phyloP scores from a whole-genome alignment of 208 protist species.

The Tritrichomonas musculus region DNA sequence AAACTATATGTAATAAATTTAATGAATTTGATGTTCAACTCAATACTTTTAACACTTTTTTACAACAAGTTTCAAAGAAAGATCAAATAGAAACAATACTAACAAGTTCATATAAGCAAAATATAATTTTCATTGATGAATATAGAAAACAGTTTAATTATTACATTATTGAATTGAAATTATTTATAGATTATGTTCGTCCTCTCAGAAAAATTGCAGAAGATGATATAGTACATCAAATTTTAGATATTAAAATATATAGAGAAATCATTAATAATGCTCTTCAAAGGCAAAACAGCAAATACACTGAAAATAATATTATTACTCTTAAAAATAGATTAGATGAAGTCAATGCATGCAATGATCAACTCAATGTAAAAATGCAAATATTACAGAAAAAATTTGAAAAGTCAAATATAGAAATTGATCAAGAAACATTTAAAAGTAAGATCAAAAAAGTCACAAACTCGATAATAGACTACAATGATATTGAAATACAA shows the following conservation, averaged over 20 bases:
- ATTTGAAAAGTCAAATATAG: neutral
- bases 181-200: neutral
- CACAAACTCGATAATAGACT: neutral
- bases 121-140: neutral
- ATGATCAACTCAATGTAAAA: neutral
- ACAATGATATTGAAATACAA: neutral
- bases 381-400: neutral
- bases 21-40: too few relatives aligned
- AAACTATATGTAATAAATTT: too few relatives aligned
- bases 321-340: neutral
- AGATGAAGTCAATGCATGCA: neutral
- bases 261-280: neutral
- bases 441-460: neutral
- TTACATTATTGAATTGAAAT: neutral
- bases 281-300: neutral
- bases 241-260: neutral
- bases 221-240: neutral
- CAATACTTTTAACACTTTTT: too few relatives aligned
- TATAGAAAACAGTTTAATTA: neutral
- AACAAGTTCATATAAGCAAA: neutral
- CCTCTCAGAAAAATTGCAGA: neutral
- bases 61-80: too few relatives aligned
- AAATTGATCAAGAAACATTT: neutral
- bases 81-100: too few relatives aligned
- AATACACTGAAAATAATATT: neutral